Percentiles rank a stretch among this genome's conserved stretches.
Conservation (phyloP, 2,329 filamentous ascomycete genomes). For the Cadophora luteo-olivacea region DNA sequence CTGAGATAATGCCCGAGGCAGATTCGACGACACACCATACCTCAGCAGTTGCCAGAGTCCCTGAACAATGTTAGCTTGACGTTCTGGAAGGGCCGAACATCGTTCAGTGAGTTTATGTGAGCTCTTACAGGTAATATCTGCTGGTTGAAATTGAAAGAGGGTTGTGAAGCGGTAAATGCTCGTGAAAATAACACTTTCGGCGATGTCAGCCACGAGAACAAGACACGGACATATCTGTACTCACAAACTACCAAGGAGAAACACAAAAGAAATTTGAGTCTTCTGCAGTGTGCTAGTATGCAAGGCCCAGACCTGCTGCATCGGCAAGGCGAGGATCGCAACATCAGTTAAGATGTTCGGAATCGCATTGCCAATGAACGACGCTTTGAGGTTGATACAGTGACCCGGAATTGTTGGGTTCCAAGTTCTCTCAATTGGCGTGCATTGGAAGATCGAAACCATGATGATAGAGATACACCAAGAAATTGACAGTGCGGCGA, state of each 20-base stretch:
- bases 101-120: too few relatives aligned
- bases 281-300: constrained; percentile 39
- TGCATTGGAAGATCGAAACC: constrained; percentile 50
- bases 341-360: constrained; percentile 51
- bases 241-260: constrained; percentile 47
- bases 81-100: too few relatives aligned
- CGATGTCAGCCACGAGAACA: background rate
- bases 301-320: constrained; percentile 44
- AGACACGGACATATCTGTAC: constrained; percentile 19
- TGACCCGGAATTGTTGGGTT: constrained; percentile 43
- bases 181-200: constrained; percentile 19
- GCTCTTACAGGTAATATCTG: constrained; percentile 25
- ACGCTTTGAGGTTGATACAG: constrained; percentile 50
- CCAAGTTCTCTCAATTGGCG: constrained; percentile 48
- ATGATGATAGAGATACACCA: constrained; percentile 45
- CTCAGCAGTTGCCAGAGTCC: constrained; percentile 22
- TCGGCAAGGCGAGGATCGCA: constrained; percentile 45
- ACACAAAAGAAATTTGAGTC: constrained; percentile 39
- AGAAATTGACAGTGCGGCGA: constrained; percentile 39
- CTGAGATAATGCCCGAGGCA: constrained; percentile 19
- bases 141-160: constrained; percentile 20
- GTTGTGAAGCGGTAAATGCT: constrained; percentile 27
- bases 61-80: background rate
- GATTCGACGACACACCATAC: constrained; percentile 25
- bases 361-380: constrained; percentile 53